A percentile compares a stretch with the other conserved stretches of the same genome.
Conservation (phyloP, 2,329 filamentous ascomycete species). For the Ascomycota sp. region DNA sequence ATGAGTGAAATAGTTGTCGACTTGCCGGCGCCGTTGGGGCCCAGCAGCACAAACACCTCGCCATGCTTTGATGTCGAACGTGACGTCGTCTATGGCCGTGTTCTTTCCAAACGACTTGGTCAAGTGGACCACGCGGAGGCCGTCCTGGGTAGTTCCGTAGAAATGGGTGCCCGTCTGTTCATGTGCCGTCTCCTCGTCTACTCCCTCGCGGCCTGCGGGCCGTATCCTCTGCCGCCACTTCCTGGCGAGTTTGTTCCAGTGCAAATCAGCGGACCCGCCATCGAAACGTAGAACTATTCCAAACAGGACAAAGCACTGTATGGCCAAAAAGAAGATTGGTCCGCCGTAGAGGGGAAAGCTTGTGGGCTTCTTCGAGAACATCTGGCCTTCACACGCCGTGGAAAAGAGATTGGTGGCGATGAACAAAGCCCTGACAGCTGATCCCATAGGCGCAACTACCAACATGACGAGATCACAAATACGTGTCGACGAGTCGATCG, state of each 20-base stretch:
- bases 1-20: slow-evolving; percentile 78
- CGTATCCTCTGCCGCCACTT: slow-evolving; percentile 28
- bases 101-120: slow-evolving; percentile 46
- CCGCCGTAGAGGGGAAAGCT: slow-evolving; percentile 59
- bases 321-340: slow-evolving; percentile 61
- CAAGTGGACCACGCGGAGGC: slow-evolving; percentile 59
- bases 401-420: slow-evolving; percentile 70
- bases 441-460: slow-evolving; percentile 56
- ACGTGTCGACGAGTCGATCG: slow-evolving; percentile 45
- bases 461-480: slow-evolving; percentile 59
- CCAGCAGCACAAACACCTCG: slow-evolving; percentile 75
- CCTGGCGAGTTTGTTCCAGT: not conserved
- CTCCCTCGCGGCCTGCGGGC: slow-evolving; percentile 15
- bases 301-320: slow-evolving; percentile 56
- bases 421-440: slow-evolving; percentile 53
- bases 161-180: not conserved
- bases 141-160: slow-evolving; percentile 26
- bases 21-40: slow-evolving; percentile 83
- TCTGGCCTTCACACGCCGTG: slow-evolving; percentile 45
- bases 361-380: slow-evolving; percentile 47
- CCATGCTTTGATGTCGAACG: slow-evolving; percentile 61
- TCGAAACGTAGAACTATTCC: slow-evolving; percentile 61
- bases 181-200: not conserved
- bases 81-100: slow-evolving; percentile 68
- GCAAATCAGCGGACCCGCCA: slow-evolving; percentile 40